Conservation (phyloP, 2,329 filamentous ascomycete genomes). For the Hymenoscyphus fructigenus region DNA sequence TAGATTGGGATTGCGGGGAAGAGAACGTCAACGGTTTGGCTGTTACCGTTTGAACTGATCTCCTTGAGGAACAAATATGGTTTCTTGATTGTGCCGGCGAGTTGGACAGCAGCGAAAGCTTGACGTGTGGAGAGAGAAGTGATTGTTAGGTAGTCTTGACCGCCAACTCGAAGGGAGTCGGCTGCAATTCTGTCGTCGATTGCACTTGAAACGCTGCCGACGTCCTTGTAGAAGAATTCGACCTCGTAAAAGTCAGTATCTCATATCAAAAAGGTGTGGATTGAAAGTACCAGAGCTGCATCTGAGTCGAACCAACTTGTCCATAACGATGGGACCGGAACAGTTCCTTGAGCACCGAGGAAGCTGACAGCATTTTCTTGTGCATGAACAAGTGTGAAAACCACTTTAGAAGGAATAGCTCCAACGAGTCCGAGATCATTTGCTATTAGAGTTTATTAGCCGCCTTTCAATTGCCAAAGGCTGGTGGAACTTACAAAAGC, state of each 20-base stretch:
- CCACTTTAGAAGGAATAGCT: constrained; percentile 15
- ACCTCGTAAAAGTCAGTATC: constrained; percentile 40
- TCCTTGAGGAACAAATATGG: constrained; percentile 84
- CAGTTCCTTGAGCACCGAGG: constrained; percentile 46
- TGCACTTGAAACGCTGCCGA: constrained; percentile 58
- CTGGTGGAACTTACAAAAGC: constrained; percentile 46
- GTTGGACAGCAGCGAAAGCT: constrained; percentile 73
- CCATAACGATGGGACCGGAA: constrained; percentile 74
- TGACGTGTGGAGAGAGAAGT: constrained; percentile 80
- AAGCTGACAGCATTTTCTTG: constrained; percentile 32
- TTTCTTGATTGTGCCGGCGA: constrained; percentile 66
- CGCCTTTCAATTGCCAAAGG: not conserved
- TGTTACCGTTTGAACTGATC: constrained; percentile 84
- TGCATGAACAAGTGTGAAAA: constrained; percentile 33
- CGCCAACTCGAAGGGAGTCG: constrained; percentile 66
- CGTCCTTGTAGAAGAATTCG: constrained; percentile 78
- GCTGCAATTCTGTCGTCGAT: constrained; percentile 69
- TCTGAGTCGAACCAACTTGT: constrained; percentile 67
- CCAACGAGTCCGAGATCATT: constrained; percentile 29
- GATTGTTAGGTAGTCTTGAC: constrained; percentile 72
- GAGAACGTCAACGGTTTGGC: constrained; percentile 85
- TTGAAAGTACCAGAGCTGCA: constrained; percentile 49
- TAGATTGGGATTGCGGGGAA: constrained; percentile 82
- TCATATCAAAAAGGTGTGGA: constrained; percentile 18
- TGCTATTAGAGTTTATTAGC: constrained; percentile 13